Evolutionary conservation across 2,329 filamentous ascomycete genomes (phyloP).

Genomic region (Zymoseptoria passerinii): DNA sequence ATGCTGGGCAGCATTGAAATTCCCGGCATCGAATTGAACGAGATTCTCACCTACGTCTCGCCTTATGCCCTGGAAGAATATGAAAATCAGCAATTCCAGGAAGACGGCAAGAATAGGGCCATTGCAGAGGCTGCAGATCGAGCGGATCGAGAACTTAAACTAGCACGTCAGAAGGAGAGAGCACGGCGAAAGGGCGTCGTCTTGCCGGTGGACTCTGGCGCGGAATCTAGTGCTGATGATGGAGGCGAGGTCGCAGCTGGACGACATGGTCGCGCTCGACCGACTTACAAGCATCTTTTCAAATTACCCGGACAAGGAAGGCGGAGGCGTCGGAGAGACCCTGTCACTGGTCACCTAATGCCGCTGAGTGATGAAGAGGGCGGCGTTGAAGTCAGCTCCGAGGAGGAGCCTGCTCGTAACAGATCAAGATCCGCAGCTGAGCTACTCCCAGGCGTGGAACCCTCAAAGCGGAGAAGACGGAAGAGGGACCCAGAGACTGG

Average conservation of each 20-base stretch:
- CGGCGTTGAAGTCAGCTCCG: conserved; percentile 3
- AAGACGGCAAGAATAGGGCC: conserved; percentile 18
- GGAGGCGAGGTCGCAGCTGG: conserved; percentile 10
- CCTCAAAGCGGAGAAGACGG: conserved; percentile 19
- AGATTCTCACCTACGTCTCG: conserved; percentile 29
- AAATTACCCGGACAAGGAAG: conserved; percentile 9
- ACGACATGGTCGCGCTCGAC: conserved; percentile 24
- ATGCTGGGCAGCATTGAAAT: conserved; percentile 22
- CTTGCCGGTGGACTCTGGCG: conserved; percentile 9
- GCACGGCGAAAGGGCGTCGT: conserved; percentile 16
- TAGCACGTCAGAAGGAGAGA: conserved; percentile 8
- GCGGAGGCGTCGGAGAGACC: conserved; percentile 23
- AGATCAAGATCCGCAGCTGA: not conserved
- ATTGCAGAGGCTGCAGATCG: conserved; percentile 16
- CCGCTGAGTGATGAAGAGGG: conserved; percentile 22
- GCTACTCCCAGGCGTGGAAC: not conserved
- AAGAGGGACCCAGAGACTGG: conserved; percentile 26
- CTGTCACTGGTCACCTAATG: conserved; percentile 23
- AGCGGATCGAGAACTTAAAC: conserved; percentile 14
- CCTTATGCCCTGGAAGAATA: conserved; percentile 28
- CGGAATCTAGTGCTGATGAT: conserved; percentile 4
- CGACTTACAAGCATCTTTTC: conserved; percentile 27
- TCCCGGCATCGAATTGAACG: conserved; percentile 21
- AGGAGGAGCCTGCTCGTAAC: conserved; percentile 3
- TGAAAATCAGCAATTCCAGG: conserved; percentile 26